A percentile compares a stretch with the other conserved stretches of the same genome.
phyloP scores from a whole-genome alignment of 2,329 filamentous ascomycete species.

The Trichophyton rubrum region DNA sequence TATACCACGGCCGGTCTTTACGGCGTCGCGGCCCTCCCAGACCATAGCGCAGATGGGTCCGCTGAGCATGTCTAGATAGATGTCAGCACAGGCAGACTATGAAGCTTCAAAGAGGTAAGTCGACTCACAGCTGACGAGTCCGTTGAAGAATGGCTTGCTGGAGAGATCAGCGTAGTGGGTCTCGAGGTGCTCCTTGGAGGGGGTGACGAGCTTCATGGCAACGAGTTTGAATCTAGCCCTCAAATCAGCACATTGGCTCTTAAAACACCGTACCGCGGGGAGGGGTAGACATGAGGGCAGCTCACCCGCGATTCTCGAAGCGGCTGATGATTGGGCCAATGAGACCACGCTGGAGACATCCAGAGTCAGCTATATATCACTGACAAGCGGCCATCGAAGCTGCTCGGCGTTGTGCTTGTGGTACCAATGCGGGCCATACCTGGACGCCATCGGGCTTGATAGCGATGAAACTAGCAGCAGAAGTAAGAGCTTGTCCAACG shows the following conservation, averaged over 20 bases:
- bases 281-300: constrained; percentile 12
- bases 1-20: constrained; percentile 92
- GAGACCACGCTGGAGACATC: constrained; percentile 65
- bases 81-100: background rate
- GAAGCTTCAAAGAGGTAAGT: background rate
- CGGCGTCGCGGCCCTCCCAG: constrained; percentile 97
- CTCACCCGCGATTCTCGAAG: constrained; percentile 91
- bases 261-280: background rate
- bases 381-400: background rate
- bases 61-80: constrained; percentile 70
- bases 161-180: constrained; percentile 90
- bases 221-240: constrained; percentile 79
- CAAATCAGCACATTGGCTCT: constrained; percentile 9
- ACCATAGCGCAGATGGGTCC: constrained; percentile 98
- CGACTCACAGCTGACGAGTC: constrained; percentile 74
- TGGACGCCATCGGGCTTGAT: constrained; percentile 99
- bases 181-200: constrained; percentile 92
- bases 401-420: background rate
- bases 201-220: constrained; percentile 88
- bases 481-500: constrained; percentile 10
- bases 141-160: constrained; percentile 92
- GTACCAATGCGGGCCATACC: constrained; percentile 45
- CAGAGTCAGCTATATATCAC: background rate
- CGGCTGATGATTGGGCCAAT: constrained; percentile 94
- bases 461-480: constrained; percentile 75